A percentile compares a stretch with the other conserved stretches of the same genome.
These are phyloP conservation scores for Cladosporium halotolerans DNA, from an alignment of 2,329 filamentous ascomycete genomes.

Conservation along the genomic window DNA sequence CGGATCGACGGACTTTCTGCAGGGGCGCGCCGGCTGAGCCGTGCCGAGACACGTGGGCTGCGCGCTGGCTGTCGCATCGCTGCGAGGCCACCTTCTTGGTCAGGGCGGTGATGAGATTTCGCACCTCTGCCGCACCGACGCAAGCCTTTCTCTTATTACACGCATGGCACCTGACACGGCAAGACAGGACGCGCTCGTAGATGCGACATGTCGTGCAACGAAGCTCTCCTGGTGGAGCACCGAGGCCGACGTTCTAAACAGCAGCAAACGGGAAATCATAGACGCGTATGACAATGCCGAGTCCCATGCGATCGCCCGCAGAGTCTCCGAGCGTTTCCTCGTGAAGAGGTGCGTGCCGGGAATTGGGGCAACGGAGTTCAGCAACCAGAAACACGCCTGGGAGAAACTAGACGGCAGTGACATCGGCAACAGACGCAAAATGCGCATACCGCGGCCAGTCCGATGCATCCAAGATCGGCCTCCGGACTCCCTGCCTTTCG, in stretches of 20 bases:
- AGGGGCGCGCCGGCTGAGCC: neutral
- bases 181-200: too few species aligned
- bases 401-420: neutral
- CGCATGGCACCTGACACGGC: too few species aligned
- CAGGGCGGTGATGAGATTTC: too few species aligned
- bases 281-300: neutral
- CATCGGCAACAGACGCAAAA: neutral
- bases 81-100: too few species aligned
- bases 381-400: neutral
- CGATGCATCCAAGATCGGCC: neutral
- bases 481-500: neutral
- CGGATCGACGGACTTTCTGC: neutral
- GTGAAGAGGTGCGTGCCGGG: neutral
- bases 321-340: neutral
- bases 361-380: neutral
- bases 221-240: too few species aligned
- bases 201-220: too few species aligned
- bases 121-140: too few species aligned
- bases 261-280: too few species aligned
- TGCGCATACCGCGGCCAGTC: neutral
- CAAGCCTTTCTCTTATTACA: too few species aligned
- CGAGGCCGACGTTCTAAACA: too few species aligned
- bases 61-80: neutral
- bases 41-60: neutral
- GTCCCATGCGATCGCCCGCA: neutral